Conservation (phyloP, 257 asterid species). For the Handroanthus guayacan region DNA sequence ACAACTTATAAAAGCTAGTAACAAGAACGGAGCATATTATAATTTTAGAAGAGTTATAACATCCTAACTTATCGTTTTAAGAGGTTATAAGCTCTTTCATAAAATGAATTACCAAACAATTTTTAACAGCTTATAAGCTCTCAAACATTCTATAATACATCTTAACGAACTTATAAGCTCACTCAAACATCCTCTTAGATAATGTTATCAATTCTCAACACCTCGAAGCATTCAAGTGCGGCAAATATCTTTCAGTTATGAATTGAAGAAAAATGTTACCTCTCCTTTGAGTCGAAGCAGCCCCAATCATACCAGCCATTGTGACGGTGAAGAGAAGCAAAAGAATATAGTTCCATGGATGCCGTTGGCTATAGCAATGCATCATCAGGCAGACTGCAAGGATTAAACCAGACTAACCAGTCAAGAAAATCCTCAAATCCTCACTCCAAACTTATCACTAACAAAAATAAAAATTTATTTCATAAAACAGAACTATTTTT, state of each 20-base stretch:
- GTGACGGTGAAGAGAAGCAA: conserved; percentile 64
- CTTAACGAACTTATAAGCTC: no score
- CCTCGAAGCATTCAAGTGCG: not conserved
- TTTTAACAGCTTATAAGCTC: no score
- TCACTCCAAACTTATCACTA: no score
- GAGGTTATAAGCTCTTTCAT: no score
- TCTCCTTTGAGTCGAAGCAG: conserved; percentile 48
- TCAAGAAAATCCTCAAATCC: not conserved
- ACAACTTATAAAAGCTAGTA: no score
- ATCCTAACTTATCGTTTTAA: no score
- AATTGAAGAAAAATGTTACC: conserved; percentile 42
- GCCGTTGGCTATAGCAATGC: conserved; percentile 50
- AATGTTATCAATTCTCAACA: not conserved
- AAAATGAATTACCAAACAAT: no score
- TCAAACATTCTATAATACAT: no score
- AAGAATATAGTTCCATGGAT: conserved; percentile 73
- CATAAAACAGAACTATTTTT: no score
- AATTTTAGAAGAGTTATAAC: no score
- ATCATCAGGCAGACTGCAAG: conserved; percentile 58
- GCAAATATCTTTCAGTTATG: not conserved
- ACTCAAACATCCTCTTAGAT: not conserved
- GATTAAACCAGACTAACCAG: conserved; percentile 8
- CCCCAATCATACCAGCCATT: conserved; percentile 61
- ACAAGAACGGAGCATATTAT: no score
- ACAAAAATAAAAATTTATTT: no score